Base-by-base conservation (phyloP, 345 rosid species). In the Citrus cavaleriei region DNA sequence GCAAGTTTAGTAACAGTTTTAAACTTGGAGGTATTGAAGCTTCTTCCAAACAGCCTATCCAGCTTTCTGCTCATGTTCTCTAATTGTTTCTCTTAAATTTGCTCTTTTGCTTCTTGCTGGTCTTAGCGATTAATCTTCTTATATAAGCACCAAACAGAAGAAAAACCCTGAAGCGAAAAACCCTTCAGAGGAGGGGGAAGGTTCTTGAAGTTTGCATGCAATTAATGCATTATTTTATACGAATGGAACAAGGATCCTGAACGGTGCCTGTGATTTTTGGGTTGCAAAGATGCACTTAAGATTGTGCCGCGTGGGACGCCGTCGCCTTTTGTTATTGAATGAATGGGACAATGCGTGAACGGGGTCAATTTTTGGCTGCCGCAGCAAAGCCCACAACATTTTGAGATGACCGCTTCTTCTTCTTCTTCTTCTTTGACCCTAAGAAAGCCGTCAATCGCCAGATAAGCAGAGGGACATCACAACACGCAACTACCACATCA, bases 1-100 rank as follows among this genome's bases (percentile, higher is more conserved):
- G 92, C 88, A 40, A 89, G 86, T 51, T 84, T 89, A 19, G 80
- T 76, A 2, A 88, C 80, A 10, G 77, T 63, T 77, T 82, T 73
- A 64, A 89, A 78, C 68, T 86, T 87, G 32, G 87, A 83, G 35
- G 83, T 61, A 77, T 63, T 86, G 83, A 81, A 77, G 57, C 63
- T 86, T 72, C 87, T 87, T 55, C 87, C 82, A 4, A 87, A 80
- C 57, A 87, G 70, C 40, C 64, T 75, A 78, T 82, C 85, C 40
- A 85, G 61, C 22, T 34, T 77, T 62, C 67, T 57, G 6, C 79
- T 78, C 87, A 82, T 86, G 49, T 68, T 77, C 55, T 5, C 30
- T 37, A 16, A 32, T 70, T 69, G 21, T 10, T 34, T n/a, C 12
- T n/a, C 18, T 40, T 24, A n/a, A n/a, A 12, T 68, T 68, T 25